Evolutionary conservation across 2,329 filamentous ascomycete species (phyloP), one percentile per base, ranked within the genome.

Genomic region (Ophiosphaerella korrae): DNA sequence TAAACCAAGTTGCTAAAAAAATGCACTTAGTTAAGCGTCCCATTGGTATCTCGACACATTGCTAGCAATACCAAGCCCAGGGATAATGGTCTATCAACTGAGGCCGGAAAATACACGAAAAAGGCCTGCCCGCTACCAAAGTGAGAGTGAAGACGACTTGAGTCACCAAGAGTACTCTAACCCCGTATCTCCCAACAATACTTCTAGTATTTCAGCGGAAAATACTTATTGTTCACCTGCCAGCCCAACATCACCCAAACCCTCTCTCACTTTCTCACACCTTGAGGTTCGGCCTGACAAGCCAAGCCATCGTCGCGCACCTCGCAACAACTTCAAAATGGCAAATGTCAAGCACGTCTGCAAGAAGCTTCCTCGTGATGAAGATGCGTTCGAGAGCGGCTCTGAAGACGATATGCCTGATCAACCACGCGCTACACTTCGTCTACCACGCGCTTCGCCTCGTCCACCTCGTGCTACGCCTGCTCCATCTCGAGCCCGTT

Each of bases 71-170:
- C 8, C 12, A 21, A 18, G 36, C 23, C 23, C 18, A 11, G 36
- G 9, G 18, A 50, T 24, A 3, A 49, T 53, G 47, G 16, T 45
- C 5, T 51, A 51, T 9, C 33, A 38, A 7, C 23, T 51, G 37
- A 43, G 50, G 9, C 41, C 47, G 6, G 21, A 21, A n/a, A 36
- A 24, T 16, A 45, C 35, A 41, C 46, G 45, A 33, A 52, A 54
- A 9, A 33, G 31, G n/a, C 42, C 39, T 18, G 32, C 18, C 18
- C 41, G 45, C 8, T 48, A 48, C 39, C 35, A 38, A 12, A 44
- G 42, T 34, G 21, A 46, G 11, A 21, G 13, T 5, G 36, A 35
- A 11, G 44, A 48, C 8, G 24, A 41, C 16, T 7, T 23, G 3
- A 11, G 24, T n/a, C 24, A 34, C 26, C 11, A 33, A 9, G 9